phyloP scores from a whole-genome alignment of 306 rosid species.

The Cyclanthera cordifolia region DNA sequence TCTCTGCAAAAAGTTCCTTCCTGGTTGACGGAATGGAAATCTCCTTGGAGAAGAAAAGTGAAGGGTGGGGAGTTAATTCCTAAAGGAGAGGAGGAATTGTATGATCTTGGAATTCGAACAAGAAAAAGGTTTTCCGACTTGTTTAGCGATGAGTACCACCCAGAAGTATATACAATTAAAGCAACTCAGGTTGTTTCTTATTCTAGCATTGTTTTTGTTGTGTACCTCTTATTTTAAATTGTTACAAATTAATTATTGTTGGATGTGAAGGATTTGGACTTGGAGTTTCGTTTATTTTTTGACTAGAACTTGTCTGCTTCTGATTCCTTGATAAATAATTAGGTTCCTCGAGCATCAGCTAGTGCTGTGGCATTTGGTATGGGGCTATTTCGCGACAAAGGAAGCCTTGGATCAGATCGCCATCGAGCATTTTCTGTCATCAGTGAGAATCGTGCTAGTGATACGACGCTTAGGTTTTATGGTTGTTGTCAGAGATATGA shows the following conservation, averaged over 20 bases:
- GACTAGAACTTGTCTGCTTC: neutral
- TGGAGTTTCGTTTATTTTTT: neutral
- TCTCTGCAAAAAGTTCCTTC: conserved; percentile 47
- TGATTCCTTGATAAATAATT: conserved; percentile 13
- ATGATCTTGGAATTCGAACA: conserved; percentile 56
- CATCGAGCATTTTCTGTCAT: conserved; percentile 76
- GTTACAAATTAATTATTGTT: neutral
- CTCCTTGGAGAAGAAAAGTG: conserved; percentile 76
- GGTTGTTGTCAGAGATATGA: conserved; percentile 71
- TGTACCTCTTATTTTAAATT: conserved; percentile 14
- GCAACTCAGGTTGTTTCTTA: conserved; percentile 48
- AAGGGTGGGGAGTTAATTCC: conserved; percentile 62
- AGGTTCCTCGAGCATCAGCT: conserved; percentile 93
- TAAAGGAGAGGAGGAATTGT: conserved; percentile 73
- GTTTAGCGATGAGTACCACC: conserved; percentile 75
- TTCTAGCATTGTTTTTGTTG: neutral
- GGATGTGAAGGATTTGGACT: neutral
- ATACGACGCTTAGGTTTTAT: conserved; percentile 53
- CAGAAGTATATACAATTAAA: conserved; percentile 58
- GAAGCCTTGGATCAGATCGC: conserved; percentile 65
- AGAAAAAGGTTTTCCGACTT: conserved; percentile 53
- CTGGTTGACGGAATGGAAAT: conserved; percentile 69
- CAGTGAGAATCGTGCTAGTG: conserved; percentile 88
- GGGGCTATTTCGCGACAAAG: conserved; percentile 67
- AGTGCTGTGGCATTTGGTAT: conserved; percentile 98